A percentile compares a stretch with the other conserved stretches of the same genome.
Conservation (phyloP, 1,284 basidiomycete species). For the Boletus semigastroideus region DNA sequence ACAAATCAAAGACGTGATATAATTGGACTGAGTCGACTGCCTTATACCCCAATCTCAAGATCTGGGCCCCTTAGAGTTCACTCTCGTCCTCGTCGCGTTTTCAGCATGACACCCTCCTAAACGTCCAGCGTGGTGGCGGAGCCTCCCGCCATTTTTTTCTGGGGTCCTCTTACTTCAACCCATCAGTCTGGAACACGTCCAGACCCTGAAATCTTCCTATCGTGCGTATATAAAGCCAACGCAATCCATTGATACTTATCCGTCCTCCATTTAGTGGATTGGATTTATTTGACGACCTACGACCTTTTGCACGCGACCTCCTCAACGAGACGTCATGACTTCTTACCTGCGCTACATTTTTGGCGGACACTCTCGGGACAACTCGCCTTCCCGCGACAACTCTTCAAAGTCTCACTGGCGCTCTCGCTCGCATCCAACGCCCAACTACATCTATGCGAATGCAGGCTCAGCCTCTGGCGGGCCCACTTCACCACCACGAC, state of each 20-base stretch:
- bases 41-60: conserved; percentile 7
- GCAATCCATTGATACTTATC: neutral
- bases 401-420: conserved; percentile 31
- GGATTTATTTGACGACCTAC: conserved; percentile 13
- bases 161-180: conserved; percentile 37
- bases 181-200: conserved; percentile 15
- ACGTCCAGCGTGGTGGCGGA: conserved; percentile 14
- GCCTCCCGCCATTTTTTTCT: conserved; percentile 24
- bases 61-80: conserved; percentile 12
- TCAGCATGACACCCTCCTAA: conserved; percentile 19
- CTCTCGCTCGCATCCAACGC: conserved; percentile 30
- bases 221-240: conserved; percentile 28
- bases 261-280: conserved; percentile 10
- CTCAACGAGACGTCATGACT: conserved; percentile 25
- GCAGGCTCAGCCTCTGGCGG: conserved; percentile 19
- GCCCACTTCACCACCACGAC: conserved; percentile 27
- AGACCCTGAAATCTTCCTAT: conserved; percentile 22
- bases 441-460: conserved; percentile 31
- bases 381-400: conserved; percentile 24
- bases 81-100: conserved; percentile 17
- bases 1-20: conserved; percentile 36
- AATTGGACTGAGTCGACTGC: conserved; percentile 4
- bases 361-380: conserved; percentile 30
- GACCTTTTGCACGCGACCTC: conserved; percentile 20
- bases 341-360: conserved; percentile 37